phyloP scores from a whole-genome alignment of 2,329 filamentous ascomycete species.

The Aspergillus hortae region DNA sequence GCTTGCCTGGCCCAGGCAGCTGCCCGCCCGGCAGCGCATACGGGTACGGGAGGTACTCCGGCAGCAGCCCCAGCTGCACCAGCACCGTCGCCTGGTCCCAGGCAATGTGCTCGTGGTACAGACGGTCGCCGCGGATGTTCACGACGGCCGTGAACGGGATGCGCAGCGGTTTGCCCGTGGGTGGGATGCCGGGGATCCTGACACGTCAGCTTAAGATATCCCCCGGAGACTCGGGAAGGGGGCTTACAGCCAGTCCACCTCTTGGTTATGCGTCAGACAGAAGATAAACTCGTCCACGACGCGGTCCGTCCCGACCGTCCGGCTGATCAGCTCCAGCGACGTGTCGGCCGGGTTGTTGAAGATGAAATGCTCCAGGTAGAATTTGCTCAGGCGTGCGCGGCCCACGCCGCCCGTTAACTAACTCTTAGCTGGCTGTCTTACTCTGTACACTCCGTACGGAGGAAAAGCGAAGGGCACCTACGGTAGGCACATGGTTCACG shows the following conservation, averaged over 20 bases:
- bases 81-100: slow-evolving; percentile 67
- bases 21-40: slow-evolving; percentile 47
- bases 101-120: slow-evolving; percentile 68
- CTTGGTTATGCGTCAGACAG: slow-evolving; percentile 59
- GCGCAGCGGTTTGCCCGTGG: slow-evolving; percentile 52
- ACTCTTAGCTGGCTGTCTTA: background rate
- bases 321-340: slow-evolving; percentile 64
- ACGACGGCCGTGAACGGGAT: slow-evolving; percentile 64
- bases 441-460: too few species aligned
- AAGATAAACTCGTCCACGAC: slow-evolving; percentile 70
- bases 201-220: background rate
- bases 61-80: slow-evolving; percentile 59
- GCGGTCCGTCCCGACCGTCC: slow-evolving; percentile 68
- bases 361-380: slow-evolving; percentile 73
- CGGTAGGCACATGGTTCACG: slow-evolving; percentile 72
- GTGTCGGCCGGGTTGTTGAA: slow-evolving; percentile 68
- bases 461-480: slow-evolving; percentile 31
- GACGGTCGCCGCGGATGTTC: slow-evolving; percentile 63
- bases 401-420: slow-evolving; percentile 67
- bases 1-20: slow-evolving; percentile 36
- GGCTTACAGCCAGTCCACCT: slow-evolving; percentile 64
- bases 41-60: slow-evolving; percentile 63
- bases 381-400: slow-evolving; percentile 57
- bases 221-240: too few species aligned
- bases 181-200: slow-evolving; percentile 57